Evolutionary conservation across 106 monocot species (phyloP).

Genomic region (Gastrodia elata): DNA sequence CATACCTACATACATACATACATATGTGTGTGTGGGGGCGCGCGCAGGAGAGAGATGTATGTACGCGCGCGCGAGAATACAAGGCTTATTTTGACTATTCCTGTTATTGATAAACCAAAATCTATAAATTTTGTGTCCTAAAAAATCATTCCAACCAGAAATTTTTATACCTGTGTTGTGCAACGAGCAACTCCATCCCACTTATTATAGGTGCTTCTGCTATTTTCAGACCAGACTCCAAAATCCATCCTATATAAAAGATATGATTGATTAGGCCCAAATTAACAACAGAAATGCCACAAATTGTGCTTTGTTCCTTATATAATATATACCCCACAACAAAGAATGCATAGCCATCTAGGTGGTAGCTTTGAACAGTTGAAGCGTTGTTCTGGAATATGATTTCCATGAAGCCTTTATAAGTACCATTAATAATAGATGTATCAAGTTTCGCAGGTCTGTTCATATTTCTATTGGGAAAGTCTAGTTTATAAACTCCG

Average conservation of each 20-base stretch:
- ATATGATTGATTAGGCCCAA: slow-evolving; percentile 1
- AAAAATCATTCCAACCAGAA: neutral
- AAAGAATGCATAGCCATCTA: slow-evolving; percentile 99
- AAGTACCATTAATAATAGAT: slow-evolving; percentile 85
- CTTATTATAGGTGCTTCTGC: slow-evolving; percentile 89
- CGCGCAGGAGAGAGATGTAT: too few relatives aligned
- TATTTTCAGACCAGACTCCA: slow-evolving; percentile 91
- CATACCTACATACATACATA: too few relatives aligned
- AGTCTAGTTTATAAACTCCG: slow-evolving; percentile 91
- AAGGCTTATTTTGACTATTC: neutral
- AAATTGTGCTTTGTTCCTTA: neutral
- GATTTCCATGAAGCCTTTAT: slow-evolving; percentile 86
- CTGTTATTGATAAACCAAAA: neutral
- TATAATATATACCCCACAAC: slow-evolving; percentile 75
- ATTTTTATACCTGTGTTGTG: slow-evolving; percentile 69
- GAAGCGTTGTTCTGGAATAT: slow-evolving; percentile 92
- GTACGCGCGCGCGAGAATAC: too few relatives aligned
- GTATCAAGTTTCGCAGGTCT: slow-evolving; percentile 81
- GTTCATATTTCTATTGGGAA: slow-evolving; percentile 79
- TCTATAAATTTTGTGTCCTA: neutral
- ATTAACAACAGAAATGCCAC: neutral
- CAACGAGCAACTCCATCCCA: slow-evolving; percentile 99
- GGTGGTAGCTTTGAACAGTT: slow-evolving; percentile 72
- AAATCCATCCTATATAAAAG: slow-evolving; percentile 69
- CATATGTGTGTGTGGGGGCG: too few relatives aligned